A percentile compares a stretch with the other conserved stretches of the same genome.
Conservation (phyloP, 2,329 filamentous ascomycete species). For the Xylariaceae sp. region DNA sequence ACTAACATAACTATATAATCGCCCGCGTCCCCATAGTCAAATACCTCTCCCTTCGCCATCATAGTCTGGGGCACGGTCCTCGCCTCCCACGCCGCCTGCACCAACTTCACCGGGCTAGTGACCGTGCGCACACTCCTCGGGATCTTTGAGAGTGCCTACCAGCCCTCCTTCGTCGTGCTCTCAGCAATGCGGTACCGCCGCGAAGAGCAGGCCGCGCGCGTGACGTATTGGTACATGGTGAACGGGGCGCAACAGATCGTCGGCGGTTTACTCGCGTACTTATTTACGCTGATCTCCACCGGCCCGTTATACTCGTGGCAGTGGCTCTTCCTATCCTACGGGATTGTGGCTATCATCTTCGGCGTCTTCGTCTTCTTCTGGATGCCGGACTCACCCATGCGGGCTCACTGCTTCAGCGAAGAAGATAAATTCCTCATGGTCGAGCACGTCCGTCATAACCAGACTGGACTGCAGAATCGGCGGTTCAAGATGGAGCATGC, state of each 20-base stretch:
- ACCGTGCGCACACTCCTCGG: slow-evolving; percentile 62
- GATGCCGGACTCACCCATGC: slow-evolving; percentile 68
- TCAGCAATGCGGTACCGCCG: slow-evolving; percentile 68
- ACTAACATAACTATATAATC: slow-evolving; percentile 44
- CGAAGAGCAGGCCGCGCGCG: slow-evolving; percentile 61
- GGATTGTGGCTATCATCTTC: slow-evolving; percentile 59
- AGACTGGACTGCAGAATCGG: slow-evolving; percentile 58
- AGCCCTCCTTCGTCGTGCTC: slow-evolving; percentile 64
- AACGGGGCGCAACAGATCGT: slow-evolving; percentile 71
- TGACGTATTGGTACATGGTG: slow-evolving; percentile 76
- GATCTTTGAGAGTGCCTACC: slow-evolving; percentile 66
- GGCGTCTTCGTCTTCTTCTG: slow-evolving; percentile 60
- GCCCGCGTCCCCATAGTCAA: slow-evolving; percentile 64
- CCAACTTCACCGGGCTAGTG: slow-evolving; percentile 57
- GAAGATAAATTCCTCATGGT: slow-evolving; percentile 62
- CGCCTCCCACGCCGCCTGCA: slow-evolving; percentile 57
- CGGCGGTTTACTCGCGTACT: slow-evolving; percentile 66
- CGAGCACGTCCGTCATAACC: slow-evolving; percentile 56
- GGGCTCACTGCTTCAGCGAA: slow-evolving; percentile 64
- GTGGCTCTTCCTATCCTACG: slow-evolving; percentile 64
- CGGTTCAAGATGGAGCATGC: slow-evolving; percentile 44
- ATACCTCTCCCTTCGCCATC: slow-evolving; percentile 61
- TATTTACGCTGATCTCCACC: slow-evolving; percentile 49
- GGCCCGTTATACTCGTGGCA: slow-evolving; percentile 62
- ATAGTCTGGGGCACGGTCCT: slow-evolving; percentile 60